phyloP scores from a whole-genome alignment of 176 grass and related monocot genomes.

The Rhynchospora breviuscula region DNA sequence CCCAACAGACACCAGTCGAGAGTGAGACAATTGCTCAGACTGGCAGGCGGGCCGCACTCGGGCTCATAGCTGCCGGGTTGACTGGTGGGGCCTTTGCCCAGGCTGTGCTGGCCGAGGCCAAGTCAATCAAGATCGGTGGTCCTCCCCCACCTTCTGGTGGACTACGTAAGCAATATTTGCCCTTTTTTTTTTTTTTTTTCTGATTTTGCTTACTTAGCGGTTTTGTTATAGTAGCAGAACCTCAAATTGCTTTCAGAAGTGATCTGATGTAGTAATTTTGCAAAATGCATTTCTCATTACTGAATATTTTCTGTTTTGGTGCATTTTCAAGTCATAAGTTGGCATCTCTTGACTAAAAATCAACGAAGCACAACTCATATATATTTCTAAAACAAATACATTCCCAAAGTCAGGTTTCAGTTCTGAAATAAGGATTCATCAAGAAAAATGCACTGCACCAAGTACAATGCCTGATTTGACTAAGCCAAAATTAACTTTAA shows the following conservation, averaged over 20 bases:
- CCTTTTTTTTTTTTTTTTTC: neutral
- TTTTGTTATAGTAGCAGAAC: too few species aligned
- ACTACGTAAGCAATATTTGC: conserved; percentile 54
- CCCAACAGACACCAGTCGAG: conserved; percentile 34
- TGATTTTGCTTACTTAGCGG: too few species aligned
- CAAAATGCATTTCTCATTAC: neutral
- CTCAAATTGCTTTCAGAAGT: too few species aligned
- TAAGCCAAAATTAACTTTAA: neutral
- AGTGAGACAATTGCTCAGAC: conserved; percentile 34
- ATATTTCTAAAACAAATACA: too few species aligned
- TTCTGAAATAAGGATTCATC: too few species aligned
- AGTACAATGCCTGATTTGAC: neutral
- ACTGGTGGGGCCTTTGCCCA: conserved; percentile 44
- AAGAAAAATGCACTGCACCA: neutral
- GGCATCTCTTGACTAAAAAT: neutral
- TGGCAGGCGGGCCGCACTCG: conserved; percentile 56
- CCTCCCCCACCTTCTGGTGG: conserved; percentile 60
- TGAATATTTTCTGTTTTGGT: neutral
- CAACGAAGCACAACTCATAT: neutral
- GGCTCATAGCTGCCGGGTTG: conserved; percentile 62
- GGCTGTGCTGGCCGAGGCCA: conserved; percentile 35
- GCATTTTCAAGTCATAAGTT: neutral
- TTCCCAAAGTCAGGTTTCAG: too few species aligned
- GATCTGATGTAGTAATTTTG: neutral
- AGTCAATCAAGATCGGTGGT: conserved; percentile 30